These are phyloP conservation scores for Persicaria tinctoria DNA, from an alignment of 148 eudicot genomes.

Conservation along the genomic window DNA sequence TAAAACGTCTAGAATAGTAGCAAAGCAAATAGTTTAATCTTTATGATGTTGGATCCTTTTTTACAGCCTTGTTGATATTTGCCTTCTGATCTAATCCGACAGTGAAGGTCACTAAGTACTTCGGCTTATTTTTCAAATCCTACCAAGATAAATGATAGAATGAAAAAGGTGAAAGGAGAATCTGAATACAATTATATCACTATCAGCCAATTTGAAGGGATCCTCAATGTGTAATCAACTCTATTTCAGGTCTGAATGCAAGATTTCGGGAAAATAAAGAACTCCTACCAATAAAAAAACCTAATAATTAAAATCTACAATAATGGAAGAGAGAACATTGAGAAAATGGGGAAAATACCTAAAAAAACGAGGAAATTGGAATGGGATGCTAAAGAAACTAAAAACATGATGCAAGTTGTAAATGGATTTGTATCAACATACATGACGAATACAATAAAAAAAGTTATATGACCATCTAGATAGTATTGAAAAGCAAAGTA, in stretches of 20 bases:
- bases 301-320: background rate
- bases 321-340: background rate
- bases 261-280: no score
- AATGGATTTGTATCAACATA: background rate
- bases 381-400: no score
- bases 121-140: slow-evolving; percentile 13
- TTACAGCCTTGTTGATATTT: slow-evolving; percentile 12
- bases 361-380: no score
- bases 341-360: no score
- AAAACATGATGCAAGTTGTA: no score
- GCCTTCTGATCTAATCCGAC: slow-evolving; percentile 13
- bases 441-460: background rate
- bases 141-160: no score
- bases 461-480: background rate
- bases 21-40: background rate
- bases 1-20: background rate
- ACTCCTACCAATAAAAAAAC: background rate
- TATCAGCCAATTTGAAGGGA: background rate
- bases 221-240: background rate
- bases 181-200: no score
- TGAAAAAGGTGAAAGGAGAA: no score
- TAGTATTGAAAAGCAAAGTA: background rate
- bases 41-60: slow-evolving; percentile 9
- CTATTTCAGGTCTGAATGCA: no score
- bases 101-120: slow-evolving; percentile 17